Base-by-base conservation (phyloP, 306 rosid species). In the Quercus engelmannii region DNA sequence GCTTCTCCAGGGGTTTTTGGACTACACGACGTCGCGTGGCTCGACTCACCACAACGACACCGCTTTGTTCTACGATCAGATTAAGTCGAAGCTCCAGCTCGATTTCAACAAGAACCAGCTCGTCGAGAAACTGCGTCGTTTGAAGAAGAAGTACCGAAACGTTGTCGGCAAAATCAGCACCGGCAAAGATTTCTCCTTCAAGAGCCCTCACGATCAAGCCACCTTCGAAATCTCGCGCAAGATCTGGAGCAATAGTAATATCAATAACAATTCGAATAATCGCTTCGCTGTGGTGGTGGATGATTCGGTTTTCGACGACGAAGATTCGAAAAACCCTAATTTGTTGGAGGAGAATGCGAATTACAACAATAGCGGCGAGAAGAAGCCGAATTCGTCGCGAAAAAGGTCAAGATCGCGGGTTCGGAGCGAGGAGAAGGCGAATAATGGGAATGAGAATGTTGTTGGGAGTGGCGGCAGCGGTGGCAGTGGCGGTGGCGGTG, bases 71-170 rank as follows among this genome's bases (percentile, higher is more conserved):
- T 85, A 91, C 63, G 86, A 85, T 19, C 87, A 83, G 69, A 88
- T 88, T 70, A 85, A 82, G 65, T 88, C 89, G 3, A 89, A 88
- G 81, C 87, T 93, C 25, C 90, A 91, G 80, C 84, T 79, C 11
- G 88, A 89, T 58, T 93, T 87, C 85, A 85, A 80, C 90, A 89
- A 87, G 80, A 84, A 78, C 56, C 92, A 91, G 76, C 86, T 89
- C 26, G 96, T 87, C 1, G 92, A 93, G 82, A 93, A 93, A 84
- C 86, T 93, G 67, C 90, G 94, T 14, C 87, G 97, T 78, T 21
- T 93, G 82, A 93, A 88, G 90, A 91, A 83, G 83, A 93, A 93
- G 80, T 89, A 91, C 88, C 78, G 85, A 2, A 86, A 88, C 67
- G 81, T 82, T 13, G 46, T 78, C 2, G 81, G 74, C 55, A 91